Conservation (phyloP, 257 asterid genomes). For the Capsicum baccatum region DNA sequence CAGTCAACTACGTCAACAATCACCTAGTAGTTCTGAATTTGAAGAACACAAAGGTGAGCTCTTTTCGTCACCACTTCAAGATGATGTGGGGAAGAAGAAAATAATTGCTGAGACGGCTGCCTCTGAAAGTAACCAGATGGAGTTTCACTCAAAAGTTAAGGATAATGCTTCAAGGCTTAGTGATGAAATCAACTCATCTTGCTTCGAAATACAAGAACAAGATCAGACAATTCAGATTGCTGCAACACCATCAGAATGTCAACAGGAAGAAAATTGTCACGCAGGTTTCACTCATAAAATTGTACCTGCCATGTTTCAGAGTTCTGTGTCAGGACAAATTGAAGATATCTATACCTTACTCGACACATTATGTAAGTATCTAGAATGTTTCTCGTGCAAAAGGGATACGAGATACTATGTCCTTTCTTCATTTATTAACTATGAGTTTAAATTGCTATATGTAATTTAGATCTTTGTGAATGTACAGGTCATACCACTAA, state of each 20-base stretch:
- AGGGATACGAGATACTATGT: background rate
- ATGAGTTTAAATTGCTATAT: background rate
- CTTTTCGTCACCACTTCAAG: background rate
- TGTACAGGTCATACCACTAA: conserved; percentile 11
- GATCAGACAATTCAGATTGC: conserved; percentile 25
- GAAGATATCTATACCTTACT: conserved; percentile 21
- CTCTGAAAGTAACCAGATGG: conserved; percentile 20
- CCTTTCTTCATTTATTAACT: background rate
- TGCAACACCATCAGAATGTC: conserved; percentile 30
- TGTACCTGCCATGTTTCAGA: background rate
- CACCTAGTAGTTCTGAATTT: conserved; percentile 24
- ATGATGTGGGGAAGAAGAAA: conserved; percentile 24
- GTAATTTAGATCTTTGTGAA: background rate
- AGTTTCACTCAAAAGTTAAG: conserved; percentile 19
- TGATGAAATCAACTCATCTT: conserved; percentile 18
- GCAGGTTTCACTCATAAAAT: background rate
- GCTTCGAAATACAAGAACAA: conserved; percentile 23
- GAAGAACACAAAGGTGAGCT: background rate
- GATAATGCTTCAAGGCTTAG: conserved; percentile 1
- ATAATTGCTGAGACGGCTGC: background rate
- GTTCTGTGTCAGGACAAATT: conserved; percentile 2
- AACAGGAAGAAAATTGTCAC: conserved; percentile 4
- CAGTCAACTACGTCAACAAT: conserved; percentile 28
- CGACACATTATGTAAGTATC: conserved; percentile 30
- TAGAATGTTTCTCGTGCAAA: conserved; percentile 15